Base-by-base conservation (phyloP, 129 eudicot species). In the Flaveria ramosissima region DNA sequence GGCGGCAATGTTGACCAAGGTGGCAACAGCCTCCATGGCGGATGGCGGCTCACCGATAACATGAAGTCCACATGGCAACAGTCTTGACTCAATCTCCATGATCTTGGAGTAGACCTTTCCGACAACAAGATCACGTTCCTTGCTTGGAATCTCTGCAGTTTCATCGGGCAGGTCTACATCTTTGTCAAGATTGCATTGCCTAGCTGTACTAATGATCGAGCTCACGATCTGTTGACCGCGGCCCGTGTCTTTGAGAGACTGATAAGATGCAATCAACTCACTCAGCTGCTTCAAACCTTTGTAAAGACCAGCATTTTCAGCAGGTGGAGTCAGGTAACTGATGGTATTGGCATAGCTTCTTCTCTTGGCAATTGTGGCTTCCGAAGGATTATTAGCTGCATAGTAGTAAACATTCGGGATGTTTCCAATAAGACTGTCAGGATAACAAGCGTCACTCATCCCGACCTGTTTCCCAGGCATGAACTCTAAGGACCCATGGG, bases 401-500 rank as follows among this genome's bases (percentile, higher is more conserved):
- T 95, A 95, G 53, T 95, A 95, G 64, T 95, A 95, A 30, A 95
- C 85, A 68, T 95, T 95, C 4, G 99, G 99, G 55, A 95, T 89
- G 85, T 95, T 92, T 50, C 99, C 97, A 21, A 95, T 95, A 0
- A 95, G 92, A 81, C 99, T 95, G 71, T 95, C 97, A 0, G 99
- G 97, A 52, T 46, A 95, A 81, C 99, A 95, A 71, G 80, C 92
- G 46, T 95, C 99, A 48, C 99, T 95, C 99, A 95, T 95, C 50
- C 99, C 99, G 5, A 95, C 99, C 56, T 92, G 99, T 48, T 95
- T 95, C 9, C 99, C 99, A 11, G 99, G 99, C 99, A 95, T 95
- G 88, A 95, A 95, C 68, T 95, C 99, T 17, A 95, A 89, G 2
- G 99, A 92, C 0, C 99, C 99, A 46, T 95, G 99, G 74, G 99